Base-by-base conservation (phyloP, 164 flowering plant species). In the Paratinospora sagittata region DNA sequence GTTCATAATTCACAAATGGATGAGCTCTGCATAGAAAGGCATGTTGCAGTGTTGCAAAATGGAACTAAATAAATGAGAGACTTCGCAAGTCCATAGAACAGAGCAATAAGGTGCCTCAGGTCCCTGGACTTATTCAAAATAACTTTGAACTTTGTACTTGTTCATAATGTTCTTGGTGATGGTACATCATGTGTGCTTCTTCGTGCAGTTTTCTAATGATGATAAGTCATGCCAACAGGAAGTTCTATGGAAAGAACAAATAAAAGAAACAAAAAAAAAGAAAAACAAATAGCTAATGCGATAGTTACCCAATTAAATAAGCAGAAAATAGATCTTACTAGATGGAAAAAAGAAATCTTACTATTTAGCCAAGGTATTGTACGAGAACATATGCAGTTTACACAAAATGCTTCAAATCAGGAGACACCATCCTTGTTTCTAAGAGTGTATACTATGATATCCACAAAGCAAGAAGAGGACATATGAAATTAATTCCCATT, bases 41-140 rank as follows among this genome's bases (percentile, higher is more conserved):
- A 64, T 21, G n/a, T 11, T 64, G n/a, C n/a, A n/a, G n/a, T n/a
- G n/a, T n/a, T n/a, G 66, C n/a, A 64, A 41, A 16, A 64, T 64
- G 66, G 39, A 64, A 64, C 39, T 17, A 52, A 6, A 30, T 34
- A 2, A 33, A 11, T 33, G 39, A 64, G 63, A 19, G 65, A 62
- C 47, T 43, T 14, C 12, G 6, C 58, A 52, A 52, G 21, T 52
- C 58, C 23, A 19, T 17, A n/a, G 58, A 52, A 17, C 23, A 52
- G 58, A 52, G 21, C 4, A 52, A 52, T 52, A 19, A n/a, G 58
- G 58, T 52, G 58, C 13, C 23, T 19, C 17, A 52, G 19, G n/a
- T 52, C 6, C 58, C n/a, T 16, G 58, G 8, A 52, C 7, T 52
- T 52, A 3, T 52, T 52, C 58, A 52, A 52, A 52, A 16, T 52